Evolutionary conservation across 2,329 filamentous ascomycete genomes (phyloP).

Genomic region (Epichloe elymi): DNA sequence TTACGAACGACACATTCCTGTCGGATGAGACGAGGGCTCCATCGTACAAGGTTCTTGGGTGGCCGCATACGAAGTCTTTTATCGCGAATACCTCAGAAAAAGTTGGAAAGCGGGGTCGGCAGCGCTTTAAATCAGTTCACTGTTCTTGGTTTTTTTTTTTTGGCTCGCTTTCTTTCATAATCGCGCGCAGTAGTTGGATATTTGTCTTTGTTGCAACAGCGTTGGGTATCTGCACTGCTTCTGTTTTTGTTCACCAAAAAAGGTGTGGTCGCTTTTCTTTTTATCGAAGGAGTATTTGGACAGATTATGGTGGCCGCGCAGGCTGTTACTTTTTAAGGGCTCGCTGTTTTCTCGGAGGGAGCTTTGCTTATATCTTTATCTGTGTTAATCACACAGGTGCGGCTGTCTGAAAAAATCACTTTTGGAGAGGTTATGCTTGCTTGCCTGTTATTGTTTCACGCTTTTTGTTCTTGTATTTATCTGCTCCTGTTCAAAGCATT

Average conservation of each 20-base stretch:
- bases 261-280: not conserved
- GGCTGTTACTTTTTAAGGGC: not conserved
- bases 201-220: not conserved
- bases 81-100: not conserved
- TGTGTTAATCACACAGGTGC: not conserved
- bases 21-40: not conserved
- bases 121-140: slow-evolving; percentile 4
- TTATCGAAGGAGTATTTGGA: not conserved
- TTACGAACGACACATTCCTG: not conserved
- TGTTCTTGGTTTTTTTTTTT: slow-evolving; percentile 8
- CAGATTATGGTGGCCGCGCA: not conserved
- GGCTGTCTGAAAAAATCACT: slow-evolving; percentile 1
- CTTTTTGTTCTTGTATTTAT: not conserved
- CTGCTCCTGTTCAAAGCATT: not conserved
- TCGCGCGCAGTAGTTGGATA: not conserved
- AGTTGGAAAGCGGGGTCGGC: slow-evolving; percentile 2
- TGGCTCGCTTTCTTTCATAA: slow-evolving; percentile 5
- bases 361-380: not conserved
- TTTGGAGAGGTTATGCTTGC: not conserved
- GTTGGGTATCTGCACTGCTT: not conserved
- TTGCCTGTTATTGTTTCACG: not conserved
- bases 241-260: not conserved
- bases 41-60: not conserved
- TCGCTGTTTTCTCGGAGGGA: not conserved
- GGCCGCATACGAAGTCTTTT: not conserved